Evolutionary conservation across 129 eudicot genomes (phyloP).

Genomic region (Heracleum sosnowskyi): DNA sequence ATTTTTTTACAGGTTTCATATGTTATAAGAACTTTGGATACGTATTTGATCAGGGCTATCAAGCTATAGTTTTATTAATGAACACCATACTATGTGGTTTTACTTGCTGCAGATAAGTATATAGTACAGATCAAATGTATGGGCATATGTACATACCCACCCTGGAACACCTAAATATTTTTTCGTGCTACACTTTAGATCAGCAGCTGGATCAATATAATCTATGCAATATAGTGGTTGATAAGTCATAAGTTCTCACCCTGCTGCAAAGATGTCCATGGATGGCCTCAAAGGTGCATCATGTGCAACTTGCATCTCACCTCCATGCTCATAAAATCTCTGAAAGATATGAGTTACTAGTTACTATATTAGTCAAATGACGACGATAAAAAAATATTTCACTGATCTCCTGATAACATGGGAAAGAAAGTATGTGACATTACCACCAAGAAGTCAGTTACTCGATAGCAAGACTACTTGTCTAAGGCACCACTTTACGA

Average conservation of each 20-base stretch:
- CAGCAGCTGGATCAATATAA: neutral
- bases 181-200: neutral
- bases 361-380: neutral
- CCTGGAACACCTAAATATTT: neutral
- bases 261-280: constrained; percentile 95
- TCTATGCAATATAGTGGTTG: neutral
- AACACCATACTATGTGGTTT: neutral
- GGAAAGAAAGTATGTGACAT: neutral
- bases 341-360: constrained; percentile 20
- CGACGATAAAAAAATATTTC: too few species aligned
- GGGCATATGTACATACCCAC: neutral
- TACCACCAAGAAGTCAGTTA: neutral
- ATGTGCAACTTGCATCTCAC: constrained; percentile 69
- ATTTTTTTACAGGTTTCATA: neutral
- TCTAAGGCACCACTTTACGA: neutral
- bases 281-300: constrained; percentile 90
- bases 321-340: constrained; percentile 99
- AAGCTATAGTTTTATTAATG: neutral
- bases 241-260: constrained; percentile 40
- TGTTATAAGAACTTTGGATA: neutral
- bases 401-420: neutral
- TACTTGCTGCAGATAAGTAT: neutral
- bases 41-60: neutral
- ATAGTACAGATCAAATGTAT: neutral
- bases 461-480: neutral